phyloP scores from a whole-genome alignment of 2,329 filamentous ascomycete species.

The Cadophora malorum region DNA sequence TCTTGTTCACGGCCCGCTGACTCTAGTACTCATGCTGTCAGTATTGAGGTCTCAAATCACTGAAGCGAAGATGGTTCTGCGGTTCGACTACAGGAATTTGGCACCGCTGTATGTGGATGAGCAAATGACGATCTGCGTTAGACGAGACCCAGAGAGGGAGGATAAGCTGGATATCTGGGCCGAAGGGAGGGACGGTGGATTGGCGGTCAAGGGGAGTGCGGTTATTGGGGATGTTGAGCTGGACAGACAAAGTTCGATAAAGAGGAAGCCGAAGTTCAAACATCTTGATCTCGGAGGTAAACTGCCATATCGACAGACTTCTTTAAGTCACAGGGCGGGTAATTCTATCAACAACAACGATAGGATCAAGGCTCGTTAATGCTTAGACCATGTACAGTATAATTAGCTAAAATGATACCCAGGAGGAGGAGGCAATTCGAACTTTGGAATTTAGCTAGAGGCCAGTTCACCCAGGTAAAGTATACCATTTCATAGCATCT shows the following conservation, averaged over 20 bases:
- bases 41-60: slow-evolving; percentile 61
- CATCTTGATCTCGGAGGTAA: too few relatives aligned
- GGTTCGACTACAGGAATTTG: slow-evolving; percentile 80
- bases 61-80: slow-evolving; percentile 51
- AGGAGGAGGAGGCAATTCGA: too few relatives aligned
- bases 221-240: slow-evolving; percentile 23
- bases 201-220: slow-evolving; percentile 67
- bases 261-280: background rate
- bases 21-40: slow-evolving; percentile 76
- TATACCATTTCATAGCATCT: too few relatives aligned
- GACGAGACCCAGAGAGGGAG: slow-evolving; percentile 50
- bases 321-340: too few relatives aligned
- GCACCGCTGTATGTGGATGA: slow-evolving; percentile 81
- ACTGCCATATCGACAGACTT: too few relatives aligned
- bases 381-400: too few relatives aligned
- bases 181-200: slow-evolving; percentile 63
- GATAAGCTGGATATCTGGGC: slow-evolving; percentile 68
- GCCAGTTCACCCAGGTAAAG: too few relatives aligned
- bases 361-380: too few relatives aligned
- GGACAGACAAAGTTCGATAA: background rate
- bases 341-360: too few relatives aligned
- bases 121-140: slow-evolving; percentile 72
- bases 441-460: too few relatives aligned
- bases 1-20: slow-evolving; percentile 87
- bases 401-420: too few relatives aligned